A percentile compares a stretch with the other conserved stretches of the same genome.
Conservation (phyloP, 352 stramenopile genomes). For the Globisporangium barbulae region DNA sequence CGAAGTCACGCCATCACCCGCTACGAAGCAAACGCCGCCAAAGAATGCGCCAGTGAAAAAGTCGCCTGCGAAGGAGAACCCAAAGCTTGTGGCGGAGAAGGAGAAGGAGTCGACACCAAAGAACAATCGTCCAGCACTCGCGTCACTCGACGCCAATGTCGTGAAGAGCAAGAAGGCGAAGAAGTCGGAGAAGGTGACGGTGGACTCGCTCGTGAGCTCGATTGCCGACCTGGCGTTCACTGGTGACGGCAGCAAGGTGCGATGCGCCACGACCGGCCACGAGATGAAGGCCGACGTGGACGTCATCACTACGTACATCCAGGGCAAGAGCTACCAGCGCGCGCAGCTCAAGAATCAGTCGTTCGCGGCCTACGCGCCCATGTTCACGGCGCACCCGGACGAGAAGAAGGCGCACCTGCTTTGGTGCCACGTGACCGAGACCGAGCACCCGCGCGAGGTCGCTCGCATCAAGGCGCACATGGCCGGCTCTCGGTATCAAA, state of each 20-base stretch:
- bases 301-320: slow-evolving; percentile 48
- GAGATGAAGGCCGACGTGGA: slow-evolving; percentile 62
- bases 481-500: slow-evolving; percentile 44
- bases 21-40: slow-evolving; percentile 12
- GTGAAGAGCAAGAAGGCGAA: slow-evolving; percentile 19
- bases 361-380: slow-evolving; percentile 54
- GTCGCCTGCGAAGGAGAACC: slow-evolving; percentile 16
- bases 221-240: slow-evolving; percentile 40
- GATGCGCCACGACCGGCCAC: slow-evolving; percentile 57
- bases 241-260: slow-evolving; percentile 38
- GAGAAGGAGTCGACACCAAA: slow-evolving; percentile 3
- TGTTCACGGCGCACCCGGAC: slow-evolving; percentile 62
- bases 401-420: slow-evolving; percentile 46
- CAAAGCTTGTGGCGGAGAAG: not conserved
- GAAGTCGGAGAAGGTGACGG: slow-evolving; percentile 20
- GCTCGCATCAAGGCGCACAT: slow-evolving; percentile 58
- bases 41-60: slow-evolving; percentile 13
- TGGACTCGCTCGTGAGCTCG: slow-evolving; percentile 44
- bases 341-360: slow-evolving; percentile 35
- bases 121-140: slow-evolving; percentile 10
- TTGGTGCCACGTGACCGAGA: slow-evolving; percentile 69
- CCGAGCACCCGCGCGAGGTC: slow-evolving; percentile 42
- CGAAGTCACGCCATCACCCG: not conserved
- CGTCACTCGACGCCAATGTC: slow-evolving; percentile 17
- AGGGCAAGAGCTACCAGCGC: slow-evolving; percentile 58